Evolutionary conservation across 1,284 basidiomycete species (phyloP), one percentile per base, ranked within the genome.

Genomic region (Cystobasidium pallidum): DNA sequence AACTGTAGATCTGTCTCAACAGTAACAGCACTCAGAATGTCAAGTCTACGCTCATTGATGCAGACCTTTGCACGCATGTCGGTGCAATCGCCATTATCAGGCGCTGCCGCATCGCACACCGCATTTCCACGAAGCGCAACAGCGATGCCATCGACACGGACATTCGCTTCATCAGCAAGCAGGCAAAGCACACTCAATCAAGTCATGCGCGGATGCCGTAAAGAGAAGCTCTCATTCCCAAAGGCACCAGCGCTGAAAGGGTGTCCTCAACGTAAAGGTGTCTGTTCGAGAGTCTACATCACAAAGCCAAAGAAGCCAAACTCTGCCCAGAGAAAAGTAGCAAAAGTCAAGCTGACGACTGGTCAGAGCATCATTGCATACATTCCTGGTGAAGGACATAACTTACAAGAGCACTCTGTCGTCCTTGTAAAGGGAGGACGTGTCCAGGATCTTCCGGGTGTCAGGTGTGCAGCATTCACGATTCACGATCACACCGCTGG

Each of bases 301-400:
- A 86, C 85, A 77, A 93, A 91, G 80, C 96, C 96, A 28, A 97
- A 94, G 85, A 99, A 99, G 81, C 96, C 96, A 76, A 99, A 99
- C 83, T 99, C 95, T 51, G 94, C 94, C 54, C 93, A 97, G 79
- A 91, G 96, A 75, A 99, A 98, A 83, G 92, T 98, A 73, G 94
- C 94, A 51, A 87, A 92, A 80, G 89, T 99, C 77, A 95, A 95
- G 84, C 85, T 99, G 62, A 87, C 89, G 39, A 95, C 90, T 39
- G 96, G 96, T 63, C 90, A 91, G 81, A 89, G 88, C 49, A 86
- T 94, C 72, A 90, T 91, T 82, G 94, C 94, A 17, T 99, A 98
- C 81, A 94, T 99, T 70, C 91, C 91, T 49, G 96, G 96, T 76
- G 96, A 99, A 80, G 96, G 96, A 1, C 95, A 99, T 82, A 98